Evolutionary conservation across 164 flowering plant genomes (phyloP), one percentile per base, ranked within the genome.

Genomic region (Magnolia changhungtana): DNA sequence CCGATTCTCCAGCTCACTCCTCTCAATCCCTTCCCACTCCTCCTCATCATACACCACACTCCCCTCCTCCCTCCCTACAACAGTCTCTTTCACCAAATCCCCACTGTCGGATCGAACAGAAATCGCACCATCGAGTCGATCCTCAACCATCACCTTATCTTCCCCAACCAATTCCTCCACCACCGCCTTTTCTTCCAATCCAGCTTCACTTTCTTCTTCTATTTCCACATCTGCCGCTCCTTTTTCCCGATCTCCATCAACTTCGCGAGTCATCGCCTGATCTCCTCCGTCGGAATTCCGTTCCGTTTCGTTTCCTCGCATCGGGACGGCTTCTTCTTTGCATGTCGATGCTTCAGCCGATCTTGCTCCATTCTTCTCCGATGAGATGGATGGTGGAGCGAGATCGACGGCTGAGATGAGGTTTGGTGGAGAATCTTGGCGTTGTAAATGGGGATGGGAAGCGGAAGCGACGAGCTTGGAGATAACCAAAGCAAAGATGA

Each of bases 21-120:
- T 90, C 83, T 95, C 98, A 29, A 95, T 87, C 73, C 97, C 98
- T 71, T 93, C 98, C 97, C 98, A 95, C 67, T 90, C 98, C 73
- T 91, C 96, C 29, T 88, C 94, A 18, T 83, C 89, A 59, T 65
- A 65, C 21, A 80, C 74, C 69, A 71, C 51, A 27, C 67, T 69
- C 72, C 58, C 84, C 68, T 73, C 59, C 69, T 66, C 82, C 8
- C 49, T 76, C 51, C 8, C 80, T 19, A 68, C 74, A 31, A n/a
- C 67, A 63, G 76, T 61, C 67, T 18, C 65, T 13, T 6, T 20
- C n/a, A 7, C 51, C 67, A 51, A 7, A 29, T 18, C 66, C 6
- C 51, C 50, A 45, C 20, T 51, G 61, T 49, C 55, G 4, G 24
- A 58, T 9, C 67, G 4, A 45, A 3, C 59, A 37, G 2, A 37